Conservation (phyloP, 2,329 filamentous ascomycete genomes). For the Beauveria sp. region DNA sequence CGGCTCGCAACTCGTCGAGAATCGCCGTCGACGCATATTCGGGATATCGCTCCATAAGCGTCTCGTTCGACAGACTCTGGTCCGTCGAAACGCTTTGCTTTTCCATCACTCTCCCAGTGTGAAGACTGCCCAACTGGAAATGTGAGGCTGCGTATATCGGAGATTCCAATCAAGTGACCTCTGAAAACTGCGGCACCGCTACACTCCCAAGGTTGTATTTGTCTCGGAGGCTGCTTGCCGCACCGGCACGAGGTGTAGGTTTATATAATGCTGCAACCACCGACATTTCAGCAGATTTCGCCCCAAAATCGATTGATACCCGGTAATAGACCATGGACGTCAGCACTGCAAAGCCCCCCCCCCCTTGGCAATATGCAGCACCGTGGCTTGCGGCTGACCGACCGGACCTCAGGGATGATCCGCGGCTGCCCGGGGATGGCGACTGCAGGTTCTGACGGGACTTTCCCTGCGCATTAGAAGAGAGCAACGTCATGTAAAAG, state of each 20-base stretch:
- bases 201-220: background rate
- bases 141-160: background rate
- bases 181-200: background rate
- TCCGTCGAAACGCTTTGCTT: background rate
- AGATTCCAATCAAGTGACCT: background rate
- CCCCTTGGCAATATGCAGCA: background rate
- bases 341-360: background rate
- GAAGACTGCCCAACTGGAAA: background rate
- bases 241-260: background rate
- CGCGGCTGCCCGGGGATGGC: background rate
- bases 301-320: background rate
- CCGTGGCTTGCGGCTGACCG: slow-evolving; percentile 2
- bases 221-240: background rate
- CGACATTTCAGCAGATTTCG: background rate
- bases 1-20: slow-evolving; percentile 25
- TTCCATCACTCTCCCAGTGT: background rate
- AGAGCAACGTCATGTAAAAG: background rate
- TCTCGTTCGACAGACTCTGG: background rate
- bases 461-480: background rate
- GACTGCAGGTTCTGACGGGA: background rate
- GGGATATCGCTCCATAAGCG: slow-evolving; percentile 20
- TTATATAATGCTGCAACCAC: background rate
- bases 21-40: slow-evolving; percentile 25
- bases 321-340: background rate
- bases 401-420: background rate